Percentiles rank a stretch among this genome's conserved stretches.
Conservation (phyloP, 2,329 filamentous ascomycete species). For the Botrytis sinoallii region DNA sequence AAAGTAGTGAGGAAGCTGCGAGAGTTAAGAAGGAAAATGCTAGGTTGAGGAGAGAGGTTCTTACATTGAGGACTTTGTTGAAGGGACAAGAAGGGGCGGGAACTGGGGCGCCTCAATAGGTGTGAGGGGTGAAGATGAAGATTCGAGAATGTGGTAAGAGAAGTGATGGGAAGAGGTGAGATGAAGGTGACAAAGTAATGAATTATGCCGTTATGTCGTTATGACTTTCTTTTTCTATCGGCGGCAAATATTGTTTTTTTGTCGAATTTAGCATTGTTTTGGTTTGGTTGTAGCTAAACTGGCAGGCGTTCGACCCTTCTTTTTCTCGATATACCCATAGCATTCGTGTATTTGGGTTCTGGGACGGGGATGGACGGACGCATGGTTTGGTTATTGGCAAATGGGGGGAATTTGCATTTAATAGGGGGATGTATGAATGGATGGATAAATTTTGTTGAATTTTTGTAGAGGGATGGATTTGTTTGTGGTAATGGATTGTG, state of each 20-base stretch:
- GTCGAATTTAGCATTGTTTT: not conserved
- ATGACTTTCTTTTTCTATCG: slow-evolving; percentile 11
- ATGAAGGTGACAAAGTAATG: slow-evolving; percentile 10
- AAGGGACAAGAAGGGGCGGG: slow-evolving; percentile 26
- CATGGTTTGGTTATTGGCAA: not conserved
- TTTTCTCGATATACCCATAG: not conserved
- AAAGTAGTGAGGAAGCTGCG: slow-evolving; percentile 72
- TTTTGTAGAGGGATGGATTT: not conserved
- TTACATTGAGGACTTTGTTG: slow-evolving; percentile 38
- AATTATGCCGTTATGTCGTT: slow-evolving; percentile 14
- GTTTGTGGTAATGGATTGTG: not conserved
- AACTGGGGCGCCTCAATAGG: not conserved
- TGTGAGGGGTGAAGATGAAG: not conserved
- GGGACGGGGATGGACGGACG: not conserved
- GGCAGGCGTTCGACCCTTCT: slow-evolving; percentile 3
- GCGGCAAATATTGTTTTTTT: not conserved
- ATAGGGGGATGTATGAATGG: not conserved
- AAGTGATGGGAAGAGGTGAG: not conserved
- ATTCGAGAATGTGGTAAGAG: not conserved
- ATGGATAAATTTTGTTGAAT: not conserved
- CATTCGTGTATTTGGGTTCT: not conserved
- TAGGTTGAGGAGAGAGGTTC: slow-evolving; percentile 76
- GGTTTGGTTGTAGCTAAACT: not conserved
- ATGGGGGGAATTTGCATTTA: not conserved
- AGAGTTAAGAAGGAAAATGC: slow-evolving; percentile 82